Evolutionary conservation across 2,329 filamentous ascomycete species (phyloP), one percentile per base, ranked within the genome.

Genomic region (Byssothecium circinans): DNA sequence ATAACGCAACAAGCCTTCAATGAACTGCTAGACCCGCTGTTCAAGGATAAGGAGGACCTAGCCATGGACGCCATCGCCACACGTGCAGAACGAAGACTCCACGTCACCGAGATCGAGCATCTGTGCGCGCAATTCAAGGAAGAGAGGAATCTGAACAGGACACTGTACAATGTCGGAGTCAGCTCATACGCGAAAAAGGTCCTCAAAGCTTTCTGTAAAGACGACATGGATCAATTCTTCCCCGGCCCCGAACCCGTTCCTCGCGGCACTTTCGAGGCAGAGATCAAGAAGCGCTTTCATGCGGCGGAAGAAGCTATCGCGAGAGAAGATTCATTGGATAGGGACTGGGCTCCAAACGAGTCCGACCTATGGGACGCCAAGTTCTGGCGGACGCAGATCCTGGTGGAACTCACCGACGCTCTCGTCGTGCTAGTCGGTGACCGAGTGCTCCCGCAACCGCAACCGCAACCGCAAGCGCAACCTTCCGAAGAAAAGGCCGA

Each of bases 1-100:
- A 85, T 95, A 25, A 91, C 89, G 0, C 91, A 96, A 69, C 88
- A 96, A 69, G 88, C 90, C 0, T 89, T 96, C 74, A 96, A 97
- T 62, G 91, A 97, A 71, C 77, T 97, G 2, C 81, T 99, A 0
- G 89, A 97, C 63, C 81, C 85, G 1, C 78, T 99, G 0, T 99
- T 99, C 75, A 87, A 87, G 57, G 78, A 81, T 4, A 86, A 87
- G 55, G 92, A 97, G 69, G 85, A 91, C 53, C 69, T 89, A 15
- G 85, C 90, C 73, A 62, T 94, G 49, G 79, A 83, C 45, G 85
- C 85, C 10, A 80, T 82, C 17, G 59, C 56, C 19, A 65, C 63
- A 14, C 63, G 64, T 39, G 44, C 42, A 6, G 62, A 70, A 35
- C 68, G 69, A 22, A 60, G 62, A 17, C 52, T 51, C 36, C 43